phyloP scores from a whole-genome alignment of 345 rosid genomes.

The Eucalyptus tenuipes region DNA sequence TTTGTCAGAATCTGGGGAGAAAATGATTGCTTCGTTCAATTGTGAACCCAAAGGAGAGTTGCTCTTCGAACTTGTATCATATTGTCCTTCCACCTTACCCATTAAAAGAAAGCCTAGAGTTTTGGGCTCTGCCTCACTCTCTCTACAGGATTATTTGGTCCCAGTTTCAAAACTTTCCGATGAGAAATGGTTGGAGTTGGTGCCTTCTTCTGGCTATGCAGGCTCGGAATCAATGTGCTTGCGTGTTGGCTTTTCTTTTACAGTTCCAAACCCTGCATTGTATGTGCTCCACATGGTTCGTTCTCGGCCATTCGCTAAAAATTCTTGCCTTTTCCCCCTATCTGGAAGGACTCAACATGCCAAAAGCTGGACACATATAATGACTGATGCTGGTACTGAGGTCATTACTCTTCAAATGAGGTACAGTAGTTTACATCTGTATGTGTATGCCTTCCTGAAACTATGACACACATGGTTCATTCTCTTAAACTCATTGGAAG shows the following conservation, averaged over 20 bases:
- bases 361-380: slow-evolving; percentile 26
- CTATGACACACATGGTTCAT: background rate
- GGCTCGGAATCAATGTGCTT: slow-evolving; percentile 37
- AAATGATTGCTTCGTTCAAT: slow-evolving; percentile 59
- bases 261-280: slow-evolving; percentile 51
- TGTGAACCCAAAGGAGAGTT: slow-evolving; percentile 82
- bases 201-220: slow-evolving; percentile 23
- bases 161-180: slow-evolving; percentile 56
- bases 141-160: slow-evolving; percentile 41
- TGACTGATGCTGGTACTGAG: slow-evolving; percentile 46
- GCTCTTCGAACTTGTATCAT: slow-evolving; percentile 54
- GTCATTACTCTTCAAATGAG: slow-evolving; percentile 79
- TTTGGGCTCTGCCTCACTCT: slow-evolving; percentile 48
- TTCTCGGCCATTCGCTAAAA: slow-evolving; percentile 20
- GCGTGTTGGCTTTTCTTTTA: slow-evolving; percentile 56
- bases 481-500: background rate
- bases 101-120: slow-evolving; percentile 19
- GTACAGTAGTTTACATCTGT: slow-evolving; percentile 21
- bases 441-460: background rate
- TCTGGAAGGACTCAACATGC: slow-evolving; percentile 26
- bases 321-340: slow-evolving; percentile 55
- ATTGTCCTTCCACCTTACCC: slow-evolving; percentile 35
- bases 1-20: slow-evolving; percentile 44
- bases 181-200: slow-evolving; percentile 74
- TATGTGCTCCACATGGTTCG: slow-evolving; percentile 38